phyloP scores from a whole-genome alignment of 2,329 filamentous ascomycete genomes.

The Stachybotrys chartarum region DNA sequence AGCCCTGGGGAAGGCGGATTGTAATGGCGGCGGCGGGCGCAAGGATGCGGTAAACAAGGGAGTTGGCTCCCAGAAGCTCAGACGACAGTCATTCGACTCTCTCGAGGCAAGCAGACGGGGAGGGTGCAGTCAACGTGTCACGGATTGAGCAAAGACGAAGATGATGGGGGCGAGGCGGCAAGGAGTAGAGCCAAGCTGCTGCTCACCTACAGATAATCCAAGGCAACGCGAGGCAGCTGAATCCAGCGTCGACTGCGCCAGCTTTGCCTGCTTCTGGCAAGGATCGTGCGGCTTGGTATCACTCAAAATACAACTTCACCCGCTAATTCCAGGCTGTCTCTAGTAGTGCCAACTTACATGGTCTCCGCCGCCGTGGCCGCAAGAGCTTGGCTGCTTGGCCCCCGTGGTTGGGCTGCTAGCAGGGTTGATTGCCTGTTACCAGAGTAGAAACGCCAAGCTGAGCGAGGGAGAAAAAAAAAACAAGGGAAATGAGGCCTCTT shows the following conservation, averaged over 20 bases:
- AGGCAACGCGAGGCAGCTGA: background rate
- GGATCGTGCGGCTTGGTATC: background rate
- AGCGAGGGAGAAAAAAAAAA: background rate
- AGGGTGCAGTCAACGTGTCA: background rate
- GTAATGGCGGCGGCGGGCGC: background rate
- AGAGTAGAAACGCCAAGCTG: background rate
- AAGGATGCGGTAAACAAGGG: background rate
- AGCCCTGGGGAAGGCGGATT: background rate
- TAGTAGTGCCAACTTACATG: background rate
- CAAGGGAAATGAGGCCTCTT: background rate
- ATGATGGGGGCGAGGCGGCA: background rate
- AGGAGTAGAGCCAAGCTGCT: background rate
- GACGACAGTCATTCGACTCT: background rate
- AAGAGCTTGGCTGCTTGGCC: background rate
- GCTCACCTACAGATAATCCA: background rate
- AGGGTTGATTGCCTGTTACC: background rate
- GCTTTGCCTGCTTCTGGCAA: background rate
- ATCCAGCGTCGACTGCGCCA: background rate
- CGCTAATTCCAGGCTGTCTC: background rate
- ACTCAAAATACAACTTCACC: background rate
- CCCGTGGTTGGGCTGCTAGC: background rate
- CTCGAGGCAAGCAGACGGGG: background rate
- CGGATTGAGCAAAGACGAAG: background rate
- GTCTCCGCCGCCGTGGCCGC: background rate
- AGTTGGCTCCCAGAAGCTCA: background rate